Evolutionary conservation across 2,329 filamentous ascomycete species (phyloP), one percentile per base, ranked within the genome.

Genomic region (Aspergillus thermomutatus): DNA sequence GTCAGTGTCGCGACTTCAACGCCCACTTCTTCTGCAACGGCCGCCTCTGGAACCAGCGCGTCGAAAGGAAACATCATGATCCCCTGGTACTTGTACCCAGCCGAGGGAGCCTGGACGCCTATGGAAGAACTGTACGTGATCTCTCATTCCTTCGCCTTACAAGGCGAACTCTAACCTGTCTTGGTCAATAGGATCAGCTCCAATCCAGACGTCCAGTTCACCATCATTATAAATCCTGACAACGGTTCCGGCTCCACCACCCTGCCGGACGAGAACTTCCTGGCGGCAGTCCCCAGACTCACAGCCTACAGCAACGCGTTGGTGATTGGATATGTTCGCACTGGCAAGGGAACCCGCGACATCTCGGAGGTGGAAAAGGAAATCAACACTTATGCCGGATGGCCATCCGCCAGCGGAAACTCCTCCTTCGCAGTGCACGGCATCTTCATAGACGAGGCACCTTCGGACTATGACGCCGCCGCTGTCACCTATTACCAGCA

Each of bases 61-160:
- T 14, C 43, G n/a, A 46, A 23, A 14, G 43, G 43, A 23, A 8
- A 46, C 6, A 23, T 58, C 11, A 53, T 58, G 37, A 58, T 66
- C 40, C 64, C 64, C 7, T 57, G 63, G 9, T 66, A 66, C 47
- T 28, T 61, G 23, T 66, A 66, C 50, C 64, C 64, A 45, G 17
- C 6, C 3, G 23, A 50, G 0, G 63, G 54, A n/a, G 57, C 54
- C 19, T 64, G 64, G 61, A 31, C 59, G 3, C 53, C 63, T 5
- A 40, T 64, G n/a, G 58, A 63, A 27, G 21, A 57, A 17, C 53
- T 61, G 50, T 58, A 50, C 3, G 53, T 52, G n/a, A n/a, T 25
- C 21, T 43, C 1, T 3, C 8, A 3, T 6, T 8, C 14, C 4
- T 9, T 23, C 10, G 2, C 2, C 21, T 14, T 10, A 7, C n/a